Evolutionary conservation across 495 filamentous ascomycete species (phyloP), one percentile per base, ranked within the genome.

Genomic region (Pyronema omphalodes): DNA sequence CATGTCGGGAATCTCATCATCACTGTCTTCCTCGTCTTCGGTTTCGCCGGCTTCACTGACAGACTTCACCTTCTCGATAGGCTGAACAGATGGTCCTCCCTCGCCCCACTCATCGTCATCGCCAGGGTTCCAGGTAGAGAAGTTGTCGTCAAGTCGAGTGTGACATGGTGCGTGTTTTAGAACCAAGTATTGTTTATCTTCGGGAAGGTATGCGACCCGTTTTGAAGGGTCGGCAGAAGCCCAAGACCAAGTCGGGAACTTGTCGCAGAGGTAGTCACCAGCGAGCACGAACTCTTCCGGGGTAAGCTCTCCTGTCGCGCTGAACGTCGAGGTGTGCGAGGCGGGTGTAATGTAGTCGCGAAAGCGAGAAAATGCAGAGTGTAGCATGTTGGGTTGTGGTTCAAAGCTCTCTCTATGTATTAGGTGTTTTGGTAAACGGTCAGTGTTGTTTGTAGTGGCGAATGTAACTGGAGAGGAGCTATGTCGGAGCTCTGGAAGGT

Each of bases 241-340:
- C 91, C 91, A 99, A n/a, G 85, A 82, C 91, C 91, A 99, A 44
- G 89, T 91, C 6, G 91, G 91, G 69, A 99, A 99, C 72, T 94
- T 96, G 79, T 89, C 94, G 64, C 94, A 88, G 39, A 99, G 83
- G 69, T 95, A 99, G 71, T 99, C 91, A 59, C 93, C 91, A 3
- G 91, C 93, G 3, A 82, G 80, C 12, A 94, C 74, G 67, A 99
- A 99, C 74, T 99, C 91, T 66, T 95, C 93, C 41, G 89, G 89
- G 0, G 93, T 96, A 69, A 99, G 86, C 69, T 96, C 82, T 59
- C 91, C 91, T 2, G 87, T 93, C 56, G 73, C 73, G 57, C 88
- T 86, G 73, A 99, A 99, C 55, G 85, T 96, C 6, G 88, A 94
- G 47, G 79, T 91, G 67, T 91, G 80, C 9, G 79, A 82, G 60